Evolutionary conservation across 768 basidiomycete genomes (phyloP).

Genomic region (Macrocybe gigantea): DNA sequence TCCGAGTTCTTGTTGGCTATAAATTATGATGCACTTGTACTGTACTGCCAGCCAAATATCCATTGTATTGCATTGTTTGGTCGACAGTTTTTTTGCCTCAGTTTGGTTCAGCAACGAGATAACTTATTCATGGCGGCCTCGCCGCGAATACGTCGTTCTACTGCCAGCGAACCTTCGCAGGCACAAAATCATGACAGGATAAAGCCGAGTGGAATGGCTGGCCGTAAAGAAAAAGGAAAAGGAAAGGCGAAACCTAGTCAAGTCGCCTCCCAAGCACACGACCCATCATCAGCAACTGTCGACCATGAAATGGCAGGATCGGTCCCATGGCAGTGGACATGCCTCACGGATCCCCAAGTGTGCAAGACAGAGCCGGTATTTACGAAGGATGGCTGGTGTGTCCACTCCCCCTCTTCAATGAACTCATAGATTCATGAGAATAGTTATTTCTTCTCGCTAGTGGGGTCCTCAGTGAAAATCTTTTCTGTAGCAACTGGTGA

Average conservation of each 20-base stretch:
- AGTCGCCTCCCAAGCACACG: neutral
- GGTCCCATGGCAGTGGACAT: conserved; percentile 58
- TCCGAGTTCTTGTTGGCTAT: conserved; percentile 57
- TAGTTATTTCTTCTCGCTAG: conserved; percentile 88
- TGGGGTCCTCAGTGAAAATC: conserved; percentile 79
- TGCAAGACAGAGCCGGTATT: conserved; percentile 70
- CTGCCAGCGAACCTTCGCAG: conserved; percentile 23
- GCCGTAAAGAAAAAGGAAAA: conserved; percentile 48
- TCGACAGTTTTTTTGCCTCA: conserved; percentile 4
- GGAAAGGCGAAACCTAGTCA: conserved; percentile 19
- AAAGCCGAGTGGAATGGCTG: conserved; percentile 14
- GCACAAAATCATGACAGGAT: conserved; percentile 3
- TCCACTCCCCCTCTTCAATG: conserved; percentile 4
- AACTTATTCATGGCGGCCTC: conserved; percentile 36
- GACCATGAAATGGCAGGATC: conserved; percentile 20
- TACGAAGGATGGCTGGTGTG: conserved; percentile 82
- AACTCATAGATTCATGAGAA: conserved; percentile 1
- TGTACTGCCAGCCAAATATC: neutral
- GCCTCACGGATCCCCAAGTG: conserved; percentile 62
- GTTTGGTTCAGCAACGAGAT: neutral
- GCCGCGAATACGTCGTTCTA: conserved; percentile 23
- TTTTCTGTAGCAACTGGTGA: conserved; percentile 74
- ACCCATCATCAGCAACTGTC: neutral
- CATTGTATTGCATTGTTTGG: neutral
- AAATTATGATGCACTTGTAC: conserved; percentile 26